Base-by-base conservation (phyloP, 257 asterid genomes). In the Anisodus tanguticus region DNA sequence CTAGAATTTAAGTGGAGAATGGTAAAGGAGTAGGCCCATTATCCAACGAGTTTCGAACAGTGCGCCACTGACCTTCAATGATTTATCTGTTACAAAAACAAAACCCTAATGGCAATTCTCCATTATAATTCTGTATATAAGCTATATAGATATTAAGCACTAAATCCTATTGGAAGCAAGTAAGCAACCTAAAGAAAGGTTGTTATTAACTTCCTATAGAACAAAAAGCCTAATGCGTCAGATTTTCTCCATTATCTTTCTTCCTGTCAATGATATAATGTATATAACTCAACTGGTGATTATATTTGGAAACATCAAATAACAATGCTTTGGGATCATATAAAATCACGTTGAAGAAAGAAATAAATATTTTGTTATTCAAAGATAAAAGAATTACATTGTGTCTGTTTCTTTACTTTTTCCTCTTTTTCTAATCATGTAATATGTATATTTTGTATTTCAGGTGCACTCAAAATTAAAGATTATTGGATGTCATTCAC, bases 221-320 rank as follows among this genome's bases (percentile, higher is more conserved):
- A n/a, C n/a, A n/a, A n/a, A n/a, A n/a, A n/a, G n/a, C n/a, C n/a
- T n/a, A n/a, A n/a, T n/a, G n/a, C n/a, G 60, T 19, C 19, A 71
- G 58, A 49, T 72, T 13, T 72, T 19, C 43, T 53, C 80, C 80
- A 51, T 49, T 49, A 49, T 49, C 19, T 74, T 74, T 49, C 80
- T 49, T 74, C 80, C 80, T 49, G 11, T 22, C 60, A 74, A 49
- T 19, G 60, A 15, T 45, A 17, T 13, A 72, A 5, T 19, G 59
- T 45, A 71, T 9, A 72, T 45, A 72, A 45, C 59, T 72, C 57
- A 72, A 45, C n/a, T 45, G 59, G 62, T 47, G 60, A 49, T 12
- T 43, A 35, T 19, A 74, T 74, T 49, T 74, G 62, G 19, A 49
- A 71, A 22, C 60, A 12, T 49, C 62, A 49, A 49, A 26, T 19